phyloP scores from a whole-genome alignment of 31 red algal species.

The Bonnemaisonia californica region DNA sequence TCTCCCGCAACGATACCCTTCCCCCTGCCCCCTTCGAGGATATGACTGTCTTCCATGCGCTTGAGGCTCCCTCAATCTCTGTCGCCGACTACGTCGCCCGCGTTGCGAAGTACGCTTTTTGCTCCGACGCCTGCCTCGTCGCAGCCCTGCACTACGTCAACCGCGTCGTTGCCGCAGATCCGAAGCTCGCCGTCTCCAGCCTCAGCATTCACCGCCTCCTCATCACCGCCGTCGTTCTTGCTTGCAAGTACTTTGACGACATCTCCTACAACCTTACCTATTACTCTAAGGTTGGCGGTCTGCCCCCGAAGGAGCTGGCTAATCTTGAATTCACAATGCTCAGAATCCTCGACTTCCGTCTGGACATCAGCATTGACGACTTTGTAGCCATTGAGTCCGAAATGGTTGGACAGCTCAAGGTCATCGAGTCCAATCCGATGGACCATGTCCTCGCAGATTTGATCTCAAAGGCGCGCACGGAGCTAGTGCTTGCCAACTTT shows the following conservation, averaged over 20 bases:
- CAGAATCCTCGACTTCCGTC: conserved; percentile 60
- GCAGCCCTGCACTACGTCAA: conserved; percentile 72
- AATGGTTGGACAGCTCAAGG: conserved; percentile 37
- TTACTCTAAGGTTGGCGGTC: conserved; percentile 89
- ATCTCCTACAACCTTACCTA: conserved; percentile 85
- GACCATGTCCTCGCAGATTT: conserved; percentile 15
- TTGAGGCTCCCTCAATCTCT: conserved; percentile 74
- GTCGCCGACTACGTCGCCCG: conserved; percentile 78
- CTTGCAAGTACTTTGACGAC: conserved; percentile 90
- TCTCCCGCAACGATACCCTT: conserved; percentile 20
- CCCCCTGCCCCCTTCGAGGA: conserved; percentile 51
- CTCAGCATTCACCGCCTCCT: conserved; percentile 84
- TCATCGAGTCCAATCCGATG: conserved; percentile 12
- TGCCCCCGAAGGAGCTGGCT: conserved; percentile 70
- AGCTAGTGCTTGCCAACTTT: conserved; percentile 7
- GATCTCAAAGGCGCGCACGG: conserved; percentile 1
- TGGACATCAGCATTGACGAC: conserved; percentile 64
- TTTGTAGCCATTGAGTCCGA: conserved; percentile 62
- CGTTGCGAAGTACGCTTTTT: conserved; percentile 88
- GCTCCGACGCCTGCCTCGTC: conserved; percentile 82
- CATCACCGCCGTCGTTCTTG: conserved; percentile 79
- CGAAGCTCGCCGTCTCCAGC: conserved; percentile 47
- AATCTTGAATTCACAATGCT: conserved; percentile 83
- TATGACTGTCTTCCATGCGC: conserved; percentile 87
- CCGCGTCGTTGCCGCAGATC: conserved; percentile 38